phyloP scores from a whole-genome alignment of 2,329 filamentous ascomycete genomes.

The Exophiala sp. region DNA sequence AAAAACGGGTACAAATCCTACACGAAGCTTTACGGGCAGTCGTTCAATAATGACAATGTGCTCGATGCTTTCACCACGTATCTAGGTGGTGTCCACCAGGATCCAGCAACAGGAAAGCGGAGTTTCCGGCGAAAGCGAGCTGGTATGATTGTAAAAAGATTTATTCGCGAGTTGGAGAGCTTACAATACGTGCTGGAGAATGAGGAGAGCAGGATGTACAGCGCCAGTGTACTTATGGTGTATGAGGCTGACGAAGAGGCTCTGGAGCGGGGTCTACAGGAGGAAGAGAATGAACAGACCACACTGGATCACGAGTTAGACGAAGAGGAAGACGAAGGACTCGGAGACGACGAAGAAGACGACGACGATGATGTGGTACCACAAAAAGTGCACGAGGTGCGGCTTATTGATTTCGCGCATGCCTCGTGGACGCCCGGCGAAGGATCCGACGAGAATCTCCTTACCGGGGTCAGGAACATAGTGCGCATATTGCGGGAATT shows the following conservation, averaged over 20 bases:
- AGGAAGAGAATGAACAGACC: conserved; percentile 35
- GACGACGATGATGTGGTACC: conserved; percentile 50
- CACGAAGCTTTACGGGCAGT: conserved; percentile 64
- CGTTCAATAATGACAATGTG: conserved; percentile 53
- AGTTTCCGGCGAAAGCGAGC: conserved; percentile 38
- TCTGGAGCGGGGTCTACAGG: conserved; percentile 44
- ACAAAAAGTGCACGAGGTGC: conserved; percentile 72
- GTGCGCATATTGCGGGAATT: conserved; percentile 64
- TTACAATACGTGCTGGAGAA: conserved; percentile 50
- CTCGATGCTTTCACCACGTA: conserved; percentile 58
- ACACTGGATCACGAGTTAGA: neutral
- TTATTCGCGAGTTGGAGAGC: conserved; percentile 41
- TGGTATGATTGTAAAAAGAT: conserved; percentile 40
- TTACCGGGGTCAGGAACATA: conserved; percentile 70
- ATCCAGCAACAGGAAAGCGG: conserved; percentile 9
- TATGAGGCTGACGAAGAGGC: conserved; percentile 62
- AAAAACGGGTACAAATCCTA: conserved; percentile 56
- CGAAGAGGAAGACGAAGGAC: conserved; percentile 7
- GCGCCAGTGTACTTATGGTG: conserved; percentile 61
- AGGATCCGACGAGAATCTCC: conserved; percentile 80
- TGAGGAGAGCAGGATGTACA: conserved; percentile 65
- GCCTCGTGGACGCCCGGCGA: conserved; percentile 76
- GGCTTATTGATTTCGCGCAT: conserved; percentile 96
- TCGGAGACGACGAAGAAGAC: conserved; percentile 11
- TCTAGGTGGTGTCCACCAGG: conserved; percentile 37